Base-by-base conservation (phyloP, 441 rosid genomes). In the Macaranga tanarius region DNA sequence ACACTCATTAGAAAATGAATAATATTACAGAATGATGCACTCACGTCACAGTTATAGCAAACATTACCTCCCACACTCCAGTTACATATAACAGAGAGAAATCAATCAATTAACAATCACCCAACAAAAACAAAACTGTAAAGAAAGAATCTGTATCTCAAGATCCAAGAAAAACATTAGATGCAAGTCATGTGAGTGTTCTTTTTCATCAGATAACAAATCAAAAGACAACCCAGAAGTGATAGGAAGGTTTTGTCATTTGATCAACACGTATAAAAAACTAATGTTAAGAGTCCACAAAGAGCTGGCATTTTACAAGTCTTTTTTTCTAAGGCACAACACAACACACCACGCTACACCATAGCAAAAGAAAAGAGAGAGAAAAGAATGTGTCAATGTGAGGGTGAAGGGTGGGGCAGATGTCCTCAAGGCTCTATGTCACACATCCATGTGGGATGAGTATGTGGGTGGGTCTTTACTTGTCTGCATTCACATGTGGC, bases 401-500 rank as follows among this genome's bases (percentile, higher is more conserved):
- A 26, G 25, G 10, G 58, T 6, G 72, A 38, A 47, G 70, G 79
- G 79, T 75, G 85, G 82, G 84, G 79, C 80, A 72, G 76, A 79
- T 71, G 80, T 67, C 73, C 56, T 75, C 69, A 17, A 42, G 75
- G 80, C 80, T 77, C 79, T 76, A 58, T 75, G 75, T 83, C 76
- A 79, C 73, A 69, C 70, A 79, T 67, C 86, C 97, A 90, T 88
- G 93, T 88, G 96, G 74, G 79, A 76, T 71, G 88, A 72, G 79
- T 77, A 77, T 75, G 87, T 81, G 80, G 62, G 88, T 84, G 87
- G 87, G 92, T 85, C 88, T 73, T 45, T n/a, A 71, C 76, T 62
- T 87, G 89, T 83, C 88, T 78, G 75, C 84, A 64, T 77, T 71
- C 40, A 50, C 93, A 90, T 89, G 95, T 92, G 93, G 75, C 84